Evolutionary conservation across 1,284 basidiomycete species (phyloP), one percentile per base, ranked within the genome.

Genomic region (Thelephora terrestris): DNA sequence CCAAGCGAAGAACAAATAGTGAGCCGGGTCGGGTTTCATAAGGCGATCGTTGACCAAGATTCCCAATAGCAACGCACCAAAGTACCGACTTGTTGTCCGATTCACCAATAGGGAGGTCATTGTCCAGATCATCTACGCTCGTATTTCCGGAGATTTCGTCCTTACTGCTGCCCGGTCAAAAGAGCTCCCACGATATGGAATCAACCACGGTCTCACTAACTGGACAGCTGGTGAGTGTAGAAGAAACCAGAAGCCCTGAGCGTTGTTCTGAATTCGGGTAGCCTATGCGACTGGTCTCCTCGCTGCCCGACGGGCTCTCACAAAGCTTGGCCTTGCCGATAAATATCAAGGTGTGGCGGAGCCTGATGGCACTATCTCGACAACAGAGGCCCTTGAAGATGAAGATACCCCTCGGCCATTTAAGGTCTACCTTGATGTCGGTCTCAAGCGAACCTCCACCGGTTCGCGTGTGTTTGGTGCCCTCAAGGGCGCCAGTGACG

Each of bases 1-100:
- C 51, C 96, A 99, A 80, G 93, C 95, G 57, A 99, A 99, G 82
- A 99, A 98, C 86, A 99, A 99, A 79, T 99, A 98, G 85, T 85
- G 63, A 49, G 77, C 66, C 27, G n/a, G 34, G 23, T 32, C 21
- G 10, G 36, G 37, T 18, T 3, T 17, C 45, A 23, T 18, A 5
- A n/a, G 25, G 24, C n/a, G 18, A 32, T 23, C 36, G 5, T 34
- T 20, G 20, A 17, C 32, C 18, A 43, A 45, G 21, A 4, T 16
- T n/a, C 18, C 5, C 1, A 43, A 9, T 23, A 73, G 83, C 75
- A 95, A 96, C 63, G 91, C 92, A 35, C 94, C 93, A 55, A 98
- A 98, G 76, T 98, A 97, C 78, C 90, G 94, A 55, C 84, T 98
- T 45, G 96, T 98, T 53, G 96, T 99, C 63, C 92, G 96, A 61